Percentiles rank a stretch among this genome's conserved stretches.
Evolutionary conservation across 2,329 filamentous ascomycete genomes (phyloP).

Genomic region (Dactylellina drechsleri): DNA sequence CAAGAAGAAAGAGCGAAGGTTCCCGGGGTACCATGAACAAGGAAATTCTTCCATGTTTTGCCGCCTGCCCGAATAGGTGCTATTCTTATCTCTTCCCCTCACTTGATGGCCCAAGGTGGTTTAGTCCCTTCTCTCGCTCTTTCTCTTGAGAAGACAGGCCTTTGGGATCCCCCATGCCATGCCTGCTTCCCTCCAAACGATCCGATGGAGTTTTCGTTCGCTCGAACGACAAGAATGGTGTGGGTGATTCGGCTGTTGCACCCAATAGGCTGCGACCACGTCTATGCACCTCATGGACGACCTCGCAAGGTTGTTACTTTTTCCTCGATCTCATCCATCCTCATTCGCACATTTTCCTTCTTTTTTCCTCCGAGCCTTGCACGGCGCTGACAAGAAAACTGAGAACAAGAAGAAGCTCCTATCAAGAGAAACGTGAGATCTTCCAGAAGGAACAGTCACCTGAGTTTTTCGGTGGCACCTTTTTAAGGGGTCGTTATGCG

Average conservation of each 20-base stretch:
- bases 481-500: conserved; percentile 50
- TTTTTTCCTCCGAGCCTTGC: conserved; percentile 27
- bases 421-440: conserved; percentile 44
- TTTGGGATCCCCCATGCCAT: conserved; percentile 33
- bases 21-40: conserved; percentile 48
- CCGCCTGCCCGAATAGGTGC: conserved; percentile 49
- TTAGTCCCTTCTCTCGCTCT: conserved; percentile 22
- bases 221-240: conserved; percentile 21
- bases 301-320: conserved; percentile 49
- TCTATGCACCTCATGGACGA: conserved; percentile 53
- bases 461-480: conserved; percentile 52
- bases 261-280: conserved; percentile 54
- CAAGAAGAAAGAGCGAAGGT: background rate
- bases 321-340: conserved; percentile 41
- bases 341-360: conserved; percentile 44
- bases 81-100: conserved; percentile 53
- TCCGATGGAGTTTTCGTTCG: conserved; percentile 37
- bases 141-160: conserved; percentile 17
- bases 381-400: conserved; percentile 17
- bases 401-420: conserved; percentile 25
- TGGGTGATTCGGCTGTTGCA: conserved; percentile 46
- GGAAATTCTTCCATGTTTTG: conserved; percentile 52
- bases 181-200: conserved; percentile 21
- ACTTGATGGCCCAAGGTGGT: conserved; percentile 34
- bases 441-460: conserved; percentile 51